These are phyloP conservation scores for Platismatia glauca DNA, from an alignment of 495 filamentous ascomycete species.

Conservation along the genomic window DNA sequence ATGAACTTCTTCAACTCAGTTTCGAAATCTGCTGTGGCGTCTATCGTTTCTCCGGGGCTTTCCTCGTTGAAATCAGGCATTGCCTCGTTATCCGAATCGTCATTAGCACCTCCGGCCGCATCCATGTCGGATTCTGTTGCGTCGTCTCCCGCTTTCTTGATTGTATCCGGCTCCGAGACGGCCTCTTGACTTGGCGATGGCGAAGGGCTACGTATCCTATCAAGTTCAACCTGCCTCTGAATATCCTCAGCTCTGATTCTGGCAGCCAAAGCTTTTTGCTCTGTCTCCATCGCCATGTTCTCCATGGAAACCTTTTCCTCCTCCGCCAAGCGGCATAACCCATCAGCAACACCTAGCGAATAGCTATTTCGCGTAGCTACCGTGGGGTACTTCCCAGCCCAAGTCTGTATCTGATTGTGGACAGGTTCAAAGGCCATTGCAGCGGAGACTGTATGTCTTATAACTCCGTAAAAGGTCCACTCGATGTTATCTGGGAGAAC, in stretches of 20 bases:
- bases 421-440: conserved; percentile 28
- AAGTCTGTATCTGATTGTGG: conserved; percentile 28
- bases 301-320: conserved; percentile 24
- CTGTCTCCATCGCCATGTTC: conserved; percentile 22
- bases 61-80: conserved; percentile 12
- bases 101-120: not conserved
- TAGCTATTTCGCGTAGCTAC: conserved; percentile 26
- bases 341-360: conserved; percentile 27
- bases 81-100: conserved; percentile 7
- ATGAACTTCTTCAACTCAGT: conserved; percentile 1
- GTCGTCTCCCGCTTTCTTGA: not conserved
- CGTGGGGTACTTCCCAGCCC: conserved; percentile 25
- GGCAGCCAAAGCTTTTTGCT: conserved; percentile 20
- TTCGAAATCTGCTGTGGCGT: conserved; percentile 10
- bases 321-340: conserved; percentile 25
- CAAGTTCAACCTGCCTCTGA: conserved; percentile 11
- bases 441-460: conserved; percentile 30
- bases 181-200: not conserved
- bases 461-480: conserved; percentile 31
- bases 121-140: conserved; percentile 12
- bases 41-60: conserved; percentile 8
- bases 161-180: not conserved
- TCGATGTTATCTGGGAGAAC: conserved; percentile 5
- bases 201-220: conserved; percentile 7
- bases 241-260: conserved; percentile 21